These are phyloP conservation scores for Cercospora beticola DNA, from an alignment of 2,329 filamentous ascomycete species.

Conservation along the genomic window DNA sequence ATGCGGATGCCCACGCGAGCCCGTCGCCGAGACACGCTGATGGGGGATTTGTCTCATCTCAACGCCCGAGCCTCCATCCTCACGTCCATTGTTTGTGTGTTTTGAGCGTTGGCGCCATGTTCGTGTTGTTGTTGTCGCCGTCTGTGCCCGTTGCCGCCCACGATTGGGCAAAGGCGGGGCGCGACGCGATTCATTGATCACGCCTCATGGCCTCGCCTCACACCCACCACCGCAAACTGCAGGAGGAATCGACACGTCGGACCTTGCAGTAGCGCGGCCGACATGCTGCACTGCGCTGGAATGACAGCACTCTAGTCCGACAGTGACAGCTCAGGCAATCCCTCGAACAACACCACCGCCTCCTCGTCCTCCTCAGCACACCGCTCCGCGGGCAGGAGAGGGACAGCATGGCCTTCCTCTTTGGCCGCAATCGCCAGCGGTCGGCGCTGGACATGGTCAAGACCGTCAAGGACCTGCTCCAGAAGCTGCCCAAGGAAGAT, in stretches of 20 bases:
- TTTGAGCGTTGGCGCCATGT: not conserved
- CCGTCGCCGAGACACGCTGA: not conserved
- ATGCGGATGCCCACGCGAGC: not conserved
- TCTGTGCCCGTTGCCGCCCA: not conserved
- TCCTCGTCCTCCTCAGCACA: not conserved
- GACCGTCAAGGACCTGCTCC: slow-evolving; percentile 63
- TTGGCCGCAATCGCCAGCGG: slow-evolving; percentile 62
- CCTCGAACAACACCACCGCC: not conserved
- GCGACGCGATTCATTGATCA: slow-evolving; percentile 2
- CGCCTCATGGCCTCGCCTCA: not conserved
- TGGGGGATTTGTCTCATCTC: not conserved
- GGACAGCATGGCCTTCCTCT: slow-evolving; percentile 67
- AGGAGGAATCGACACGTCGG: not conserved
- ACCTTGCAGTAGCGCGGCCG: slow-evolving; percentile 4
- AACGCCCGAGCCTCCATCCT: not conserved
- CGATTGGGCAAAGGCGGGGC: not conserved
- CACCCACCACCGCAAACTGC: not conserved
- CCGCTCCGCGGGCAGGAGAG: not conserved
- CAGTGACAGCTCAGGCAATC: not conserved
- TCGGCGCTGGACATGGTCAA: slow-evolving; percentile 61
- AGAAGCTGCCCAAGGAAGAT: slow-evolving; percentile 57
- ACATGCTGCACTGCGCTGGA: not conserved
- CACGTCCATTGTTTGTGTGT: not conserved
- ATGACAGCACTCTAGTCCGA: not conserved
- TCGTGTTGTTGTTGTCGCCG: not conserved